phyloP scores from a whole-genome alignment of 2,329 filamentous ascomycete species.

The Sporothrix pallida region DNA sequence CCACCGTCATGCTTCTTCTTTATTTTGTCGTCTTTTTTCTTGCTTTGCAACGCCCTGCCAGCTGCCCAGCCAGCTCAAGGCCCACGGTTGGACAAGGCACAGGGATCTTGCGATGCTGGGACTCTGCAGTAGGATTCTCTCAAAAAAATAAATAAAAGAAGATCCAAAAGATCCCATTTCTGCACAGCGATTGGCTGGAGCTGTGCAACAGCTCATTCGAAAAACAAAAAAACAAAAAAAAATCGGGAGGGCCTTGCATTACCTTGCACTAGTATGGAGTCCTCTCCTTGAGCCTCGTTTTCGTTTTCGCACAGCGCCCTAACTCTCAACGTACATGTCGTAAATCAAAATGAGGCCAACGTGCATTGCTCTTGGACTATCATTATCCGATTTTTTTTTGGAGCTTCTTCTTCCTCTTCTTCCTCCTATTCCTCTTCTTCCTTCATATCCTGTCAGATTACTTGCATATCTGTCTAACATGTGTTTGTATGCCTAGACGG shows the following conservation, averaged over 20 bases:
- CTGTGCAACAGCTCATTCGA: slow-evolving; percentile 3
- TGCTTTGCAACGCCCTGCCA: not conserved
- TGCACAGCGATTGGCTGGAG: slow-evolving; percentile 4
- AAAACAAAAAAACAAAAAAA: not conserved
- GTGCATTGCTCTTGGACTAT: not conserved
- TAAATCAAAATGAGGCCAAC: not conserved
- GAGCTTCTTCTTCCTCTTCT: not conserved
- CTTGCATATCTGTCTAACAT: not conserved
- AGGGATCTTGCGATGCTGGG: not conserved
- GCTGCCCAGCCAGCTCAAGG: no score
- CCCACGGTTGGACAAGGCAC: not conserved
- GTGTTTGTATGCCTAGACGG: slow-evolving; percentile 4
- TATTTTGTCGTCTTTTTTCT: not conserved
- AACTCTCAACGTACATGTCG: not conserved
- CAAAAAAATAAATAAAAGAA: not conserved
- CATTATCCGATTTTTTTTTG: not conserved
- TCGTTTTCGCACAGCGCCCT: not conserved
- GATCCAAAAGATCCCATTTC: not conserved
- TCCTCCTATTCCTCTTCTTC: not conserved
- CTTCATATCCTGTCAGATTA: not conserved
- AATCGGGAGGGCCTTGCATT: not conserved
- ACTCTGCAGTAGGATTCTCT: no score
- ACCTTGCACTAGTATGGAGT: not conserved
- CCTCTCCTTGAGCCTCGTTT: not conserved
- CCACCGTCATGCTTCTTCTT: not conserved